Conservation (phyloP, 495 filamentous ascomycete genomes). For the Talaromyces adpressus region DNA sequence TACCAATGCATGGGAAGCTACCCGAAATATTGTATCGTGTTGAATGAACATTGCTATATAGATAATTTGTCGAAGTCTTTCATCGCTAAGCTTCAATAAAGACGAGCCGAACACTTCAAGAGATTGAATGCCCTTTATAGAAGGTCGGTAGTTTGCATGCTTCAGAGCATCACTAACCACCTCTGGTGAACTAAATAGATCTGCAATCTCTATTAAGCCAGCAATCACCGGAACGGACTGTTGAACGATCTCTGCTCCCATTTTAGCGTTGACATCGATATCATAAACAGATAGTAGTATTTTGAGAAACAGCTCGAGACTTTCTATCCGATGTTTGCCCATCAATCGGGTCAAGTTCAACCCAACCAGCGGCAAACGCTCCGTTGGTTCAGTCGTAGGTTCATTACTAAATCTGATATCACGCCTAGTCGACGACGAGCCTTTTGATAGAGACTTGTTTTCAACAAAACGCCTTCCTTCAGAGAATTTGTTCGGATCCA, state of each 20-base stretch:
- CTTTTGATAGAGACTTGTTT: conserved; percentile 13
- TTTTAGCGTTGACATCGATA: conserved; percentile 8
- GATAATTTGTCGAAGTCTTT: conserved; percentile 33
- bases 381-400: not conserved
- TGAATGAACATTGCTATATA: conserved; percentile 26
- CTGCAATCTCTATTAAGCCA: conserved; percentile 29
- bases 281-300: conserved; percentile 22
- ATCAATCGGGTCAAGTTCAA: conserved; percentile 14
- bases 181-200: conserved; percentile 28
- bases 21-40: conserved; percentile 18
- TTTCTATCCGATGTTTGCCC: conserved; percentile 23
- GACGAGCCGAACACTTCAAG: conserved; percentile 19
- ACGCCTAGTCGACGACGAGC: not conserved
- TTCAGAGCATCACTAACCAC: conserved; percentile 15
- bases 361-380: conserved; percentile 2
- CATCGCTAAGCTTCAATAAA: conserved; percentile 30
- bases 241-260: conserved; percentile 20
- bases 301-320: conserved; percentile 31
- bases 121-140: conserved; percentile 21
- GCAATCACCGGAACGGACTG: conserved; percentile 25
- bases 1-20: conserved; percentile 48
- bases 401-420: not conserved
- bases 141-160: conserved; percentile 17
- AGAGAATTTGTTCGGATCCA: conserved; percentile 41
- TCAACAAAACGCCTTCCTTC: conserved; percentile 34